These are phyloP conservation scores for Asclepias syriaca DNA, from an alignment of 257 asterid species.

Conservation along the genomic window DNA sequence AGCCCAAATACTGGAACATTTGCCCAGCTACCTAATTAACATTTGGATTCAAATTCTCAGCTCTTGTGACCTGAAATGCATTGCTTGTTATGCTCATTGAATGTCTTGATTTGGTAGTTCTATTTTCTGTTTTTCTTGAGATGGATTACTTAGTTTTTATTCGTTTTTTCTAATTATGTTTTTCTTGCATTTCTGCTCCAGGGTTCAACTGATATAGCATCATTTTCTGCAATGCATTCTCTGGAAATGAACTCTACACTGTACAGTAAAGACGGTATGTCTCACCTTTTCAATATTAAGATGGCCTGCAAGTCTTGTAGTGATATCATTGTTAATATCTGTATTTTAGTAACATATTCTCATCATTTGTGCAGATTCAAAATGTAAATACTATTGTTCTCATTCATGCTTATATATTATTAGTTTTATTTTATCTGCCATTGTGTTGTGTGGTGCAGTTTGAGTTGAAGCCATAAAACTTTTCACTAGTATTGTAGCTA, in stretches of 20 bases:
- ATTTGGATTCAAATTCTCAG: neutral
- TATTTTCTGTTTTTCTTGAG: neutral
- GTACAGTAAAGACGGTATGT: neutral
- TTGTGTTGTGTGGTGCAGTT: neutral
- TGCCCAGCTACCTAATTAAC: conserved; percentile 83
- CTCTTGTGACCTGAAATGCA: neutral
- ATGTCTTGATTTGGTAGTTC: neutral
- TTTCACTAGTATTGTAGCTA: neutral
- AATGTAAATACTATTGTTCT: neutral
- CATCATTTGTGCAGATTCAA: neutral
- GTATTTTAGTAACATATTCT: conserved; percentile 1
- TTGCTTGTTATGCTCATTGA: conserved; percentile 1
- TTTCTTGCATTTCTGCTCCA: neutral
- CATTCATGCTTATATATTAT: neutral
- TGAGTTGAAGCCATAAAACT: neutral
- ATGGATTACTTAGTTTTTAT: neutral
- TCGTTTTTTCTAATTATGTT: neutral
- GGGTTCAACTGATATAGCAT: neutral
- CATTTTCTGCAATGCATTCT: neutral
- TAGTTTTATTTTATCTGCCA: neutral
- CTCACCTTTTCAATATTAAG: neutral
- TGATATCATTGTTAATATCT: conserved; percentile 9
- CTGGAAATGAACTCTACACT: neutral
- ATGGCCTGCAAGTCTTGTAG: neutral
- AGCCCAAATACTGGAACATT: conserved; percentile 74